phyloP scores from a whole-genome alignment of 1,284 basidiomycete genomes.

The Ustilago shanxiensis region DNA sequence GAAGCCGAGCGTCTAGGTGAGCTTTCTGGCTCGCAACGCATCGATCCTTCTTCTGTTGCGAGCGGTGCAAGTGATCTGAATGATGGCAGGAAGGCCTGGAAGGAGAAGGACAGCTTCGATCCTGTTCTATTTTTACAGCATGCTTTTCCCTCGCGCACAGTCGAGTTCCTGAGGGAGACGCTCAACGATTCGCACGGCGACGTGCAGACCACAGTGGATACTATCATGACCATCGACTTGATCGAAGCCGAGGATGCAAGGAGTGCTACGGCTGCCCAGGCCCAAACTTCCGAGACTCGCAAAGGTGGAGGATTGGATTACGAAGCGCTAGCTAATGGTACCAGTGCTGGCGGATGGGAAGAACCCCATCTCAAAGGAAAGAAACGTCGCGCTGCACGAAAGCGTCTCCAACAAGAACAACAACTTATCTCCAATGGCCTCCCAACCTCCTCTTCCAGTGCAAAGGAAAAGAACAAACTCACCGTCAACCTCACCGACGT shows the following conservation, averaged over 20 bases:
- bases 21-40: slow-evolving; percentile 16
- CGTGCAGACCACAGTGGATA: slow-evolving; percentile 57
- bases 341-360: slow-evolving; percentile 6
- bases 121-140: slow-evolving; percentile 52
- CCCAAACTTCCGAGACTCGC: background rate
- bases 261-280: slow-evolving; percentile 15
- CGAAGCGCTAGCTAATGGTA: slow-evolving; percentile 47
- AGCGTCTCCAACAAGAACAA: slow-evolving; percentile 41
- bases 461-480: slow-evolving; percentile 12
- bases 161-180: slow-evolving; percentile 49
- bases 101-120: slow-evolving; percentile 24
- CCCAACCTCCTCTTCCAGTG: background rate
- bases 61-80: slow-evolving; percentile 9
- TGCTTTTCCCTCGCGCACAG: slow-evolving; percentile 53
- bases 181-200: slow-evolving; percentile 47
- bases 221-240: slow-evolving; percentile 57
- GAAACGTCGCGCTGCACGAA: slow-evolving; percentile 46
- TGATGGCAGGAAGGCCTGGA: background rate
- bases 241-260: slow-evolving; percentile 53
- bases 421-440: slow-evolving; percentile 5
- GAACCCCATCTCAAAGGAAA: slow-evolving; percentile 36
- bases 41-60: slow-evolving; percentile 23
- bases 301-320: slow-evolving; percentile 48
- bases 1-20: slow-evolving; percentile 19
- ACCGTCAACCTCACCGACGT: slow-evolving; percentile 63